A percentile compares a stretch with the other conserved stretches of the same genome.
Conservation (phyloP, 352 stramenopile genomes). For the Plasmopara muralis region DNA sequence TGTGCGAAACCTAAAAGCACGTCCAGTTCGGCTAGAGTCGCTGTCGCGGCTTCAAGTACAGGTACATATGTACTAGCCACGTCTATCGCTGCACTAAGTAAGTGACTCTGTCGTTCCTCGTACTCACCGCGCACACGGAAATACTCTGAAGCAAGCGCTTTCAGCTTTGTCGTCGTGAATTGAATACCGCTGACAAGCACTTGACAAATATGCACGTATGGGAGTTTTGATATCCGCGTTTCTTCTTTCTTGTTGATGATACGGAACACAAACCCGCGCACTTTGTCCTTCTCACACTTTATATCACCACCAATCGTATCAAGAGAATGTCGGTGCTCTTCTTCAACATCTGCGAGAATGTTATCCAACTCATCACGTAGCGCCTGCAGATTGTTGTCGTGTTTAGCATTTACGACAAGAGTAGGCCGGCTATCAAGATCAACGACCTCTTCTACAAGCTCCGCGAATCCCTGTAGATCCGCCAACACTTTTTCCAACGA, state of each 20-base stretch:
- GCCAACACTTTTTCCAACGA: constrained; percentile 51
- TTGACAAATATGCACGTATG: constrained; percentile 88
- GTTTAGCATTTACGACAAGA: constrained; percentile 76
- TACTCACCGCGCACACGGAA: constrained; percentile 87
- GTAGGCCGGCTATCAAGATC: constrained; percentile 75
- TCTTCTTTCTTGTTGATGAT: constrained; percentile 91
- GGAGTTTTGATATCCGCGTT: constrained; percentile 83
- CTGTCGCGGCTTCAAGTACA: constrained; percentile 89
- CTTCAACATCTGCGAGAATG: constrained; percentile 72
- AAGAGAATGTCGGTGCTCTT: constrained; percentile 55
- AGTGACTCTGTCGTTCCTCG: constrained; percentile 81
- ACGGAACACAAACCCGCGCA: constrained; percentile 90
- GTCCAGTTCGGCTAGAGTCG: constrained; percentile 90
- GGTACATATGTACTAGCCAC: constrained; percentile 94
- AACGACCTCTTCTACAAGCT: constrained; percentile 78
- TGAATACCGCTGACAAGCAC: constrained; percentile 97
- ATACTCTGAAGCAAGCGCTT: constrained; percentile 80
- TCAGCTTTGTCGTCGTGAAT: constrained; percentile 93
- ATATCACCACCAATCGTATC: constrained; percentile 72
- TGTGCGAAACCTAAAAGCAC: constrained; percentile 93
- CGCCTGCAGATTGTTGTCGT: constrained; percentile 71
- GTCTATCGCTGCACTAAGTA: constrained; percentile 91
- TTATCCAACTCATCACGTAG: constrained; percentile 73
- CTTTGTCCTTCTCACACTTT: constrained; percentile 91
- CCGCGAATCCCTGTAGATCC: constrained; percentile 60